Percentiles rank a stretch among this genome's conserved stretches.
These are phyloP conservation scores for Aspergillus kassunensis DNA, from an alignment of 495 filamentous ascomycete species.

Conservation along the genomic window DNA sequence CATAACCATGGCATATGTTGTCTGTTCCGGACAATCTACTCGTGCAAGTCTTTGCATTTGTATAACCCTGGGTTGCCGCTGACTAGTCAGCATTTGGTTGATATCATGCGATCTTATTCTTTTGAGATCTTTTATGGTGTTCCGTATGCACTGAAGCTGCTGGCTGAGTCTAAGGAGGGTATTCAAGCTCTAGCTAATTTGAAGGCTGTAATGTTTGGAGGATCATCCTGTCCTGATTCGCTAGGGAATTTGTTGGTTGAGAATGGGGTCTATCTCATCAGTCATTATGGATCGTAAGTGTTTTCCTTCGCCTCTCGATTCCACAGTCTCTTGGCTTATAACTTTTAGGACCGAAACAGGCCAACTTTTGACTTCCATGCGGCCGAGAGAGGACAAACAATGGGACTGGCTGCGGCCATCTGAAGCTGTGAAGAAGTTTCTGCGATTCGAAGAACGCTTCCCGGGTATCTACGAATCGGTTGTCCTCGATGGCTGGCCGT, in stretches of 20 bases:
- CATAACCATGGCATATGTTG: constrained; percentile 48
- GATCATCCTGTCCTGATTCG: constrained; percentile 53
- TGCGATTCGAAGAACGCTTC: constrained; percentile 53
- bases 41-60: constrained; percentile 42
- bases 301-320: too few species aligned
- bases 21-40: constrained; percentile 43
- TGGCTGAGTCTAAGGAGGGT: constrained; percentile 48
- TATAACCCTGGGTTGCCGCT: constrained; percentile 49
- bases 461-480: constrained; percentile 58
- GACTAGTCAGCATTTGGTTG: constrained; percentile 48
- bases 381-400: constrained; percentile 47
- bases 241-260: constrained; percentile 51
- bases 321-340: too few species aligned
- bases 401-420: constrained; percentile 62
- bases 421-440: constrained; percentile 27
- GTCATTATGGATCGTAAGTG: constrained; percentile 51
- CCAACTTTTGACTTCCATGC: constrained; percentile 53
- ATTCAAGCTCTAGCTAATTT: constrained; percentile 40
- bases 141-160: constrained; percentile 52
- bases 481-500: constrained; percentile 56
- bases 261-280: constrained; percentile 51
- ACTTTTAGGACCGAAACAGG: constrained; percentile 54
- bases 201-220: constrained; percentile 48
- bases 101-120: constrained; percentile 40
- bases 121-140: constrained; percentile 52